Percentiles rank a stretch among this genome's conserved stretches.
Conservation (phyloP, 1,284 basidiomycete species). For the Irpex lacteus region DNA sequence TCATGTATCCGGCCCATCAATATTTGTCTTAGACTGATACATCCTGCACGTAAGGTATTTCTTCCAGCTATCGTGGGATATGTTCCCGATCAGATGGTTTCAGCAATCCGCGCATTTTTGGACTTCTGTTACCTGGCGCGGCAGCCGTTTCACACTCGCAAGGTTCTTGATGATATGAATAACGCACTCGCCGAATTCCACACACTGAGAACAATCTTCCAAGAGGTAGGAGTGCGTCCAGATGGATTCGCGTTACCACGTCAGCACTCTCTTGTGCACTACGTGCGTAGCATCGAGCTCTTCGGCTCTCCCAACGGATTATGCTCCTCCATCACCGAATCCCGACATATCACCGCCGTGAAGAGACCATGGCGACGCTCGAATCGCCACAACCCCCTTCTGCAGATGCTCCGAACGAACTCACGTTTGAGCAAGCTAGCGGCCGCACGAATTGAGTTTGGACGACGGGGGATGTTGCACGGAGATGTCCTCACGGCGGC, state of each 20-base stretch:
- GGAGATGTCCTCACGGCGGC: background rate
- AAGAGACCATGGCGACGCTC: constrained; percentile 34
- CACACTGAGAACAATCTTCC: background rate
- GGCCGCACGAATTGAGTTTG: constrained; percentile 22
- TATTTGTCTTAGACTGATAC: background rate
- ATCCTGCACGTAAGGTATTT: constrained; percentile 16
- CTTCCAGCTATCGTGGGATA: constrained; percentile 21
- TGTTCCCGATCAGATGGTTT: constrained; percentile 21
- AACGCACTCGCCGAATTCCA: too few relatives aligned
- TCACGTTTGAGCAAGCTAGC: constrained; percentile 28
- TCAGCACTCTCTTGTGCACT: constrained; percentile 25
- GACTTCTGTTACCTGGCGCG: constrained; percentile 18
- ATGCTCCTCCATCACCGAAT: constrained; percentile 24
- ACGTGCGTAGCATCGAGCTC: constrained; percentile 11
- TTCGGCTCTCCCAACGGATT: constrained; percentile 23
- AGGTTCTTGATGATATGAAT: background rate
- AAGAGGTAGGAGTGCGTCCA: background rate
- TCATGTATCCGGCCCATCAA: background rate
- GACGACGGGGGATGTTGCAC: constrained; percentile 20
- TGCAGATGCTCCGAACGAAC: constrained; percentile 32
- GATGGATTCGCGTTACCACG: constrained; percentile 20
- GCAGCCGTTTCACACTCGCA: background rate
- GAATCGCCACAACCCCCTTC: constrained; percentile 25
- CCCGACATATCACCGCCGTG: constrained; percentile 29
- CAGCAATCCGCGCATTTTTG: constrained; percentile 14